These are phyloP conservation scores for Ogataea saltuana DNA, from an alignment of 805 yeast species.

Conservation along the genomic window DNA sequence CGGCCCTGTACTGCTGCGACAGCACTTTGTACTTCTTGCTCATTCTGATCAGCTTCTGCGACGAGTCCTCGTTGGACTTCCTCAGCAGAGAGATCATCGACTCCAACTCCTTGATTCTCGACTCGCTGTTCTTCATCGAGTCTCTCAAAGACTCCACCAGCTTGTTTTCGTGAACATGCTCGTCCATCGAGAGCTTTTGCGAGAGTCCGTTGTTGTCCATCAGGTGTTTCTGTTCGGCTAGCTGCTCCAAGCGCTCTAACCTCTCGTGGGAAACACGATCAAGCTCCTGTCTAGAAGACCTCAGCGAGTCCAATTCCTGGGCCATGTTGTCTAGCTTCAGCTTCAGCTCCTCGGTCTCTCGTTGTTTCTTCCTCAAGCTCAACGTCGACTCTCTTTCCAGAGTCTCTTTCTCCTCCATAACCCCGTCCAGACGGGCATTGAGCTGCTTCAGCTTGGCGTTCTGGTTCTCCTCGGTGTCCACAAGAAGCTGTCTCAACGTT, in stretches of 20 bases:
- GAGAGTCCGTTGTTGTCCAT: background rate
- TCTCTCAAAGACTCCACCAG: conserved; percentile 48
- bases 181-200: background rate
- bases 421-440: conserved; percentile 48
- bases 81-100: conserved; percentile 53
- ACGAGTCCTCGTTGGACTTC: conserved; percentile 65
- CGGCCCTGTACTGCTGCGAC: conserved; percentile 55
- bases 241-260: conserved; percentile 1
- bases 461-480: conserved; percentile 66
- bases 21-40: conserved; percentile 68
- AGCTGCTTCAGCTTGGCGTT: conserved; percentile 55
- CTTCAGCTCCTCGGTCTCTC: conserved; percentile 66
- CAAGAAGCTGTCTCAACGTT: conserved; percentile 65
- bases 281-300: conserved; percentile 11
- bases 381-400: conserved; percentile 54
- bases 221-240: background rate
- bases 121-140: conserved; percentile 52
- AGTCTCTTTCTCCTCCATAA: conserved; percentile 61
- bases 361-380: conserved; percentile 52
- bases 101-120: conserved; percentile 57
- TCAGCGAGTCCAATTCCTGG: conserved; percentile 18
- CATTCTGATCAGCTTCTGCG: conserved; percentile 63
- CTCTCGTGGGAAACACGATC: conserved; percentile 10
- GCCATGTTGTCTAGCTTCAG: conserved; percentile 43
- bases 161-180: conserved; percentile 15